These are phyloP conservation scores for Isatis tinctoria DNA, from an alignment of 345 rosid genomes.

Conservation along the genomic window DNA sequence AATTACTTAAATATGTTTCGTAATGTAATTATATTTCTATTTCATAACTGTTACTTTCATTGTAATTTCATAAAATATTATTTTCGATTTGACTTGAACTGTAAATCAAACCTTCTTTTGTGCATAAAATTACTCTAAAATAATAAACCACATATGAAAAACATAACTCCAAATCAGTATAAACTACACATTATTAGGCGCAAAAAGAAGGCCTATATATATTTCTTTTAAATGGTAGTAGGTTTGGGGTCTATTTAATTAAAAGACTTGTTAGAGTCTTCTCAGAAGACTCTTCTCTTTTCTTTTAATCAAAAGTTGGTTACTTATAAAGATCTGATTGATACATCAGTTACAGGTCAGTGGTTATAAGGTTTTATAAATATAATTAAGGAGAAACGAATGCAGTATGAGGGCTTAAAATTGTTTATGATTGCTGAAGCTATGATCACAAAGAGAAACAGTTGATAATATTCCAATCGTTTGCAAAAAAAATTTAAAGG, in stretches of 20 bases:
- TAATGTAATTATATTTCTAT: neutral
- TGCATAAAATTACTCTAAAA: neutral
- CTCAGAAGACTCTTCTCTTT: neutral
- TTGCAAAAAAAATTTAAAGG: too few species aligned
- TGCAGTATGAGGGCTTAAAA: neutral
- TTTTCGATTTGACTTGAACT: neutral
- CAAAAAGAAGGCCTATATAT: neutral
- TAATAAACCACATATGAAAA: neutral
- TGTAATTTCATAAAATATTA: neutral
- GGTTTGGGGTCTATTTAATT: neutral
- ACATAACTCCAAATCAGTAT: neutral
- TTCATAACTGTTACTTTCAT: neutral
- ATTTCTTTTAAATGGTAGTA: neutral
- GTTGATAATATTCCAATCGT: too few species aligned
- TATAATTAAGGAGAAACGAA: neutral
- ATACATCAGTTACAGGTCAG: neutral
- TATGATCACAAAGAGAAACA: too few species aligned
- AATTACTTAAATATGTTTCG: neutral
- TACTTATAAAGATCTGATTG: neutral
- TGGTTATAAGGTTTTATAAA: neutral
- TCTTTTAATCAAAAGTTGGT: neutral
- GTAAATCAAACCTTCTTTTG: neutral
- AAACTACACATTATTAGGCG: neutral
- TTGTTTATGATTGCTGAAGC: neutral
- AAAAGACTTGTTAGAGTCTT: neutral